Evolutionary conservation across 129 eudicot species (phyloP).

Genomic region (Helianthus tuberosus): DNA sequence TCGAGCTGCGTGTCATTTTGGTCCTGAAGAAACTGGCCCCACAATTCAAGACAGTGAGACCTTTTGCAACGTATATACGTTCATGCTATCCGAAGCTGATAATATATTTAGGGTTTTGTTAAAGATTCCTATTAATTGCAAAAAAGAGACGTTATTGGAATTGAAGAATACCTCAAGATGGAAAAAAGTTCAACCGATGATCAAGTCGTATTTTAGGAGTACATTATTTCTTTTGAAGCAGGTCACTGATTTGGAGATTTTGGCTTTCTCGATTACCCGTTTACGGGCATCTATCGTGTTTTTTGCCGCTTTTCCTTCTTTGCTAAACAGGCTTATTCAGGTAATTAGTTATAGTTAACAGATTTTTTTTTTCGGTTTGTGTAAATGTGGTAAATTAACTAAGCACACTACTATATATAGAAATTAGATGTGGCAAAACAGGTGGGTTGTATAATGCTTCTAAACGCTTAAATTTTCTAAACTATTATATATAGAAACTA

Average conservation of each 20-base stretch:
- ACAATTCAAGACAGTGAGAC: conserved; percentile 59
- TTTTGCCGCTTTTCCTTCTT: conserved; percentile 79
- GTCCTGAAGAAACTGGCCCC: conserved; percentile 60
- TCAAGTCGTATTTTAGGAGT: conserved; percentile 82
- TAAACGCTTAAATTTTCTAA: not conserved
- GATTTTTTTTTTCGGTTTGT: not conserved
- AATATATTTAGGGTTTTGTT: conserved; percentile 59
- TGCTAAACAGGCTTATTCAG: conserved; percentile 70
- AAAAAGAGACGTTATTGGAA: conserved; percentile 57
- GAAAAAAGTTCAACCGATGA: conserved; percentile 67
- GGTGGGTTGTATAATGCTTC: not conserved
- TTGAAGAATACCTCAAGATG: conserved; percentile 71
- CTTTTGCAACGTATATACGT: conserved; percentile 56
- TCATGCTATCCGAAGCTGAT: conserved; percentile 79
- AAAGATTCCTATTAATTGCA: conserved; percentile 61
- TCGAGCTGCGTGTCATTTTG: conserved; percentile 90
- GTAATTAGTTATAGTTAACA: conserved; percentile 32
- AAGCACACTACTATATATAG: not conserved
- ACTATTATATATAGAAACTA: not conserved
- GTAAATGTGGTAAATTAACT: conserved; percentile 1
- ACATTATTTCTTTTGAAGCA: conserved; percentile 79
- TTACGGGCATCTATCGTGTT: conserved; percentile 71
- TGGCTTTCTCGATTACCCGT: conserved; percentile 57
- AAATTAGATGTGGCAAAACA: not conserved
- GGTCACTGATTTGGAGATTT: conserved; percentile 67